Evolutionary conservation across 805 yeast genomes (phyloP).

Genomic region (Maudiozyma pseudohumilis): DNA sequence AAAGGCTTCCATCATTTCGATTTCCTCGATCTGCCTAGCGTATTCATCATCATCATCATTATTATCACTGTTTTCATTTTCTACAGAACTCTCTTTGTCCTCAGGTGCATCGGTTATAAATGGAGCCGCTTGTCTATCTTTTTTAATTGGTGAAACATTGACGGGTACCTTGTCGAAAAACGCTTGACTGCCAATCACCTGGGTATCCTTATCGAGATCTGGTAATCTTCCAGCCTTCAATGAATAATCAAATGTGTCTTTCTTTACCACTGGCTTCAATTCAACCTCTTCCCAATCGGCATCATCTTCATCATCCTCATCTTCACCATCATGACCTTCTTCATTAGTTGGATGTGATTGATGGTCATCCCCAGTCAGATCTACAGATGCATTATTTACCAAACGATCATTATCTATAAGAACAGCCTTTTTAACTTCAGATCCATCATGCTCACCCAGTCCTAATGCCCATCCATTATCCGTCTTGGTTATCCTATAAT

Average conservation of each 20-base stretch:
- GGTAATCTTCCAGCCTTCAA: constrained; percentile 35
- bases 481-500: constrained; percentile 64
- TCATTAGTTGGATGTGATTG: neutral
- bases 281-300: constrained; percentile 59
- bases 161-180: constrained; percentile 24
- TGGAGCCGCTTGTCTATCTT: neutral
- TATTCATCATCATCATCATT: constrained; percentile 16
- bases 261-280: constrained; percentile 20
- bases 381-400: constrained; percentile 2
- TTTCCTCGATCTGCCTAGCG: constrained; percentile 24
- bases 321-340: constrained; percentile 25
- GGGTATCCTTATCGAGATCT: constrained; percentile 11
- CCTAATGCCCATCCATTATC: constrained; percentile 81
- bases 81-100: too few relatives aligned
- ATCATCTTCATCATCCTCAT: constrained; percentile 28
- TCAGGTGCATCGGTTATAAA: constrained; percentile 7
- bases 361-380: neutral
- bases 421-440: constrained; percentile 38
- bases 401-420: constrained; percentile 33
- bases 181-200: constrained; percentile 21
- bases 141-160: constrained; percentile 16
- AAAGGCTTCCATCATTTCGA: constrained; percentile 32
- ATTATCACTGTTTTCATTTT: constrained; percentile 10
- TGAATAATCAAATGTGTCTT: constrained; percentile 31
- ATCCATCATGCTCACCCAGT: constrained; percentile 37